Evolutionary conservation across 768 basidiomycete species (phyloP), one percentile per base, ranked within the genome.

Genomic region (Lentinula detonsa): DNA sequence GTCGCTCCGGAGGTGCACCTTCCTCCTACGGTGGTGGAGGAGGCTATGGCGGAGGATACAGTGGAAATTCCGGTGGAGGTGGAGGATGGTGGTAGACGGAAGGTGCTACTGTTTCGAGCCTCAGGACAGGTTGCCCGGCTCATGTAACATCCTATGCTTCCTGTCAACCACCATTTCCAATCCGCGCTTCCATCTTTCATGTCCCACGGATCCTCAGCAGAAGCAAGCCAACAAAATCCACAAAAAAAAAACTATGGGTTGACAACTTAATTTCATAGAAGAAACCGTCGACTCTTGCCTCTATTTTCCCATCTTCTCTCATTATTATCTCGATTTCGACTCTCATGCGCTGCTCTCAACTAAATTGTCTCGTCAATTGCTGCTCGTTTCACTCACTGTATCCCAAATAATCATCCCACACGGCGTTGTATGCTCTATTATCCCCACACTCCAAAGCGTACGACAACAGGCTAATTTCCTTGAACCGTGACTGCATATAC

Each of bases 261-360:
- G 43, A 34, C 60, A 54, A 28, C n/a, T n/a, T 53, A 53, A 53
- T 53, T 16, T 13, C 21, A 16, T 56, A 56, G 37, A 56, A 15
- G 2, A 8, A 15, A 31, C 16, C 37, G 55, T 16, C 37, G 37
- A 28, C 39, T n/a, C n/a, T 23, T 35, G 5, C 23, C 56, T 13
- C 46, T 31, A 54, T 66, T 66, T 67, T 55, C 63, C 62, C 62
- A 18, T 49, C 16, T 63, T 68, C 34, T 67, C 46, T 48, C 10
- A 48, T 69, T 61, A 70, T 69, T 66, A 66, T 71, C 67, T 69
- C 67, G 70, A 73, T 69, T 65, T 69, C 71, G 75, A 73, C 80
- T 56, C 74, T 74, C 65, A 70, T 80, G 82, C 82, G 82, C 85
- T 86, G 82, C 85, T 86, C 82, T 84, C 81, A 23, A 40, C 70